Conservation (phyloP, 352 stramenopile genomes). For the Phytopythium kandeliae region DNA sequence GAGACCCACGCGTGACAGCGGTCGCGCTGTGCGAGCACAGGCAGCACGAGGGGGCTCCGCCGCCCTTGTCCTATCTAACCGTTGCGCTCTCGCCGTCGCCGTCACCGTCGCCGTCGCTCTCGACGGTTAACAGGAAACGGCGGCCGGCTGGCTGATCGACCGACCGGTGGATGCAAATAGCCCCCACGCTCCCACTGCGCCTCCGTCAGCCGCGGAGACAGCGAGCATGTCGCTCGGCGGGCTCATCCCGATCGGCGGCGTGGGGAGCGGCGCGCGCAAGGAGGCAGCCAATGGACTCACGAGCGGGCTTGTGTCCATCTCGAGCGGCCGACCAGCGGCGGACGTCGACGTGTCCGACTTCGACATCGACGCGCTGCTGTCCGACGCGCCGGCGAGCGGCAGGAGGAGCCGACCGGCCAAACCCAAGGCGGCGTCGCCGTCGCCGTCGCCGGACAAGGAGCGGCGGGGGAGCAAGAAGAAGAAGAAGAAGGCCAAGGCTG, state of each 20-base stretch:
- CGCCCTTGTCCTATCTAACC: no score
- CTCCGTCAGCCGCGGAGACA: no score
- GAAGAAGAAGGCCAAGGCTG: conserved; percentile 50
- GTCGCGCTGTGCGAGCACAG: no score
- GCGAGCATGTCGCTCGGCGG: conserved; percentile 45
- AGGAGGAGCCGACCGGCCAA: conserved; percentile 16
- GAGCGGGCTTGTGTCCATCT: conserved; percentile 55
- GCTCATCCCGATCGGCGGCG: conserved; percentile 44
- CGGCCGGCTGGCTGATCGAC: background rate
- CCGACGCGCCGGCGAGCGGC: conserved; percentile 17
- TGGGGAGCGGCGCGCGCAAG: conserved; percentile 12
- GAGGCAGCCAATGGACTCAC: conserved; percentile 36
- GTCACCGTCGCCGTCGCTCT: no score
- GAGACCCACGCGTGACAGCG: no score
- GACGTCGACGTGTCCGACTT: conserved; percentile 52
- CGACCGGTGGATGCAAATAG: conserved; percentile 7
- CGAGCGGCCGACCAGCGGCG: conserved; percentile 10
- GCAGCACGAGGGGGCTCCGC: no score
- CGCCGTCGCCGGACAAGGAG: conserved; percentile 11
- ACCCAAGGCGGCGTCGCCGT: conserved; percentile 12
- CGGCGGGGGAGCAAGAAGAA: conserved; percentile 20
- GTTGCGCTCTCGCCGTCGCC: background rate
- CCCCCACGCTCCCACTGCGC: no score
- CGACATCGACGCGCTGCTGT: conserved; percentile 49
- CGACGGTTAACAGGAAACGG: background rate